Base-by-base conservation (phyloP, 1,284 basidiomycete genomes). In the Ustilago lituana region DNA sequence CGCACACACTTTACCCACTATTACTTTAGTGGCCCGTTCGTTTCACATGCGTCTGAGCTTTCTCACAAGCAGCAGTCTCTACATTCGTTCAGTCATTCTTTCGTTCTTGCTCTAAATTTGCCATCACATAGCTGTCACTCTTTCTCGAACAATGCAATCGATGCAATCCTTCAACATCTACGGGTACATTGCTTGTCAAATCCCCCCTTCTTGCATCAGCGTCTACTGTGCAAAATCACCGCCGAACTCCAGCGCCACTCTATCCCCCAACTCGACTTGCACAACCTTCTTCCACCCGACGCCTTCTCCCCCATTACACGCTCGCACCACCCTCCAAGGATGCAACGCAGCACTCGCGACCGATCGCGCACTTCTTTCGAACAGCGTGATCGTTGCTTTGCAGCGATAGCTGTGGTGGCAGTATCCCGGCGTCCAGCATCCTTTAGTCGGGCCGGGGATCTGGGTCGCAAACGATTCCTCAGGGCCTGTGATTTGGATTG, bases 321-420 rank as follows among this genome's bases (percentile, higher is more conserved):
- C 17, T 8, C 14, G 11, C 0, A 39, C 9, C 22, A n/a, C 35
- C 14, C 5, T 32, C 5, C 31, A 4, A 3, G 57, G 57, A 22
- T 35, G 17, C 44, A 23, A 27, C 9, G 22, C 49, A 11, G 39
- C 53, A 2, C 19, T 39, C 2, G 5, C 15, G 11, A 53, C 23
- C 7, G 44, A 2, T 10, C 12, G 17, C 0, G 6, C n/a, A 1
- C 19, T 22, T 12, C 68, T 29, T 15, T 59, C 11, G 12, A 47
- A 52, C 11, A 71, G 47, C 11, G 17, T 45, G 12, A 71, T 33
- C 4, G 4, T 26, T 2, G 62, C 62, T 3, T 14, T 37, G 33
- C 54, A 65, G 2, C 68, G 22, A 29, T 71, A 71, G 29, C 50
- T 55, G 19, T 71, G 68, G 40, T 71, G 68, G 36, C 68, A 71